Evolutionary conservation across 257 asterid genomes (phyloP), one percentile per base, ranked within the genome.

Genomic region (Petunia axillaris): DNA sequence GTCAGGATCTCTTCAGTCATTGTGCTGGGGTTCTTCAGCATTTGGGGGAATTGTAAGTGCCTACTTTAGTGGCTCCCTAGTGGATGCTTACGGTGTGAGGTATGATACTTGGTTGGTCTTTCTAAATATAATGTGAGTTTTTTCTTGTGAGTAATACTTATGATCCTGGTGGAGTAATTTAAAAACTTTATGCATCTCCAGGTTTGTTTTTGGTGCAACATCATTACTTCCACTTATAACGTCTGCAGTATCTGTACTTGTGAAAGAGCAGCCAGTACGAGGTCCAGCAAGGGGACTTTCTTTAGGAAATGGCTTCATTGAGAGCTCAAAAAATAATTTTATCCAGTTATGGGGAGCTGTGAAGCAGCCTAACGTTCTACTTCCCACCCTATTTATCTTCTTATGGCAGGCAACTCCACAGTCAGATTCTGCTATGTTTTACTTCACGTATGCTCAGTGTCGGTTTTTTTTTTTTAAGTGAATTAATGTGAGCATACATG

Each of bases 11-110:
- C 98, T 96, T 82, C 98, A 96, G 88, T 96, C 99, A 35, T 85
- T 96, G 64, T 96, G 99, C 84, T 96, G 99, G 99, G 98, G 99
- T 57, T 96, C 99, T 14, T 94, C 99, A 44, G 98, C 99, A 80
- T 91, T 94, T 80, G 98, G 99, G 25, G 93, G 97, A 65, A 93
- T 96, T n/a, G 91, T 96, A 9, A 96, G 99, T 86, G 89, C 99
- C 65, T 96, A 94, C 89, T 96, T 94, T 83, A 96, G 99, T 84
- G 99, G 99, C 81, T 94, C 99, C 70, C 88, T 94, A 77, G 99
- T 96, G 84, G 94, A 93, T 85, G 87, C 95, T 65, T 94, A 96
- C 86, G 99, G 99, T 74, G 99, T 94, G 85, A 89, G 99, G 99
- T 96, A 87, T 82, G 86, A 64, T 66, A 50, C 39, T 75, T 84